Conservation (phyloP, 179 eudicot species). For the Vitellaria paradoxa region DNA sequence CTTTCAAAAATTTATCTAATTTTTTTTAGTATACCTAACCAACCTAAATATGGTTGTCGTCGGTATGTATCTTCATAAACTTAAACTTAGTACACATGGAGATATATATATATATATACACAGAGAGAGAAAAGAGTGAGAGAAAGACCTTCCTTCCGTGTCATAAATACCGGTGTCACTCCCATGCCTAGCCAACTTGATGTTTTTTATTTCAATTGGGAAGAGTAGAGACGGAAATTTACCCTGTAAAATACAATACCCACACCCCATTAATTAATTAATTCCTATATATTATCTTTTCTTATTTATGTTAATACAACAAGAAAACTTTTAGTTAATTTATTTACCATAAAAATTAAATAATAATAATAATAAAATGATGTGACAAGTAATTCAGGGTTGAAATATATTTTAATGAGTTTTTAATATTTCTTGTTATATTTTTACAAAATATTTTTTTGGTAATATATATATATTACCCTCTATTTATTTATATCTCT, state of each 20-base stretch:
- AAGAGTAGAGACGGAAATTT: slow-evolving; percentile 30
- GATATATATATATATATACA: not conserved
- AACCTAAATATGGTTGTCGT: too few relatives aligned
- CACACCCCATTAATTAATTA: not conserved
- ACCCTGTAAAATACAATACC: slow-evolving; percentile 15
- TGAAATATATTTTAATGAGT: too few relatives aligned
- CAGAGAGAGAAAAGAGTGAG: not conserved
- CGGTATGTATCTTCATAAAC: too few relatives aligned
- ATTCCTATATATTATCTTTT: not conserved
- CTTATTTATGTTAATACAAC: not conserved
- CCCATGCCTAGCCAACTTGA: slow-evolving; percentile 59
- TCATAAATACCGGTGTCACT: slow-evolving; percentile 85
- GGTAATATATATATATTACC: too few relatives aligned
- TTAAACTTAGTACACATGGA: not conserved
- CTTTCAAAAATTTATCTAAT: too few relatives aligned
- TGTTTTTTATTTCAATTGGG: slow-evolving; percentile 77
- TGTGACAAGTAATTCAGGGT: too few relatives aligned
- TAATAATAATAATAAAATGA: too few relatives aligned
- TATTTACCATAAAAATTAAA: too few relatives aligned
- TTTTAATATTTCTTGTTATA: too few relatives aligned
- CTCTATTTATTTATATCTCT: too few relatives aligned
- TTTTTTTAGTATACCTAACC: too few relatives aligned
- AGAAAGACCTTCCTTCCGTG: slow-evolving; percentile 65
- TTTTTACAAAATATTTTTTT: too few relatives aligned
- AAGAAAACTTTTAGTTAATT: not conserved